Evolutionary conservation across 2,329 filamentous ascomycete species (phyloP).

Genomic region (Fusarium sp.): DNA sequence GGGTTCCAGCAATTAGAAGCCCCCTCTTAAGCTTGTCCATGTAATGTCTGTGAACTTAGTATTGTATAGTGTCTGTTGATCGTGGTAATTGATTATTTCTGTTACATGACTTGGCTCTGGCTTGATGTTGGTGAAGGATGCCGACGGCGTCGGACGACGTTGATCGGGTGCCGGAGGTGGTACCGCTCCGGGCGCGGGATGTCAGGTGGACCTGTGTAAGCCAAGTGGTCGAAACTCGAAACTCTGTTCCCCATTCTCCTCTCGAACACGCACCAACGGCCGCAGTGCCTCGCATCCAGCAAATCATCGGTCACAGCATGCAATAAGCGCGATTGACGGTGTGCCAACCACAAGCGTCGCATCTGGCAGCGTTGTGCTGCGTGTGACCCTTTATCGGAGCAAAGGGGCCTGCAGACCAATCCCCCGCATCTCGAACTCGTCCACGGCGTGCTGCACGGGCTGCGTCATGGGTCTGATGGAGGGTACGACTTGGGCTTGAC

Average conservation of each 20-base stretch:
- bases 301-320: background rate
- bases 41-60: conserved; percentile 47
- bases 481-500: conserved; percentile 20
- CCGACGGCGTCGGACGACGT: background rate
- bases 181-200: conserved; percentile 5
- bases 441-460: conserved; percentile 17
- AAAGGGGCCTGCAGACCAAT: conserved; percentile 15
- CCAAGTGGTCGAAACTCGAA: background rate
- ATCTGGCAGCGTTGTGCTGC: conserved; percentile 18
- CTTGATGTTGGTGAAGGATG: background rate
- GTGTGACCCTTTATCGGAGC: conserved; percentile 33
- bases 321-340: background rate
- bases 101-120: background rate
- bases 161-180: conserved; percentile 12
- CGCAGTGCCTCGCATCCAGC: background rate
- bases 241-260: background rate
- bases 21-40: conserved; percentile 39
- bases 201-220: background rate
- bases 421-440: conserved; percentile 1
- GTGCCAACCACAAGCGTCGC: conserved; percentile 16
- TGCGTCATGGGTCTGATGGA: conserved; percentile 32
- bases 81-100: conserved; percentile 20
- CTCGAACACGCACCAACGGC: conserved; percentile 8
- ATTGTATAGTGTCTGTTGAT: conserved; percentile 43
- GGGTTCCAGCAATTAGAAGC: conserved; percentile 25